These are phyloP conservation scores for Xeromyces bisporus DNA, from an alignment of 495 filamentous ascomycete species.

Conservation along the genomic window DNA sequence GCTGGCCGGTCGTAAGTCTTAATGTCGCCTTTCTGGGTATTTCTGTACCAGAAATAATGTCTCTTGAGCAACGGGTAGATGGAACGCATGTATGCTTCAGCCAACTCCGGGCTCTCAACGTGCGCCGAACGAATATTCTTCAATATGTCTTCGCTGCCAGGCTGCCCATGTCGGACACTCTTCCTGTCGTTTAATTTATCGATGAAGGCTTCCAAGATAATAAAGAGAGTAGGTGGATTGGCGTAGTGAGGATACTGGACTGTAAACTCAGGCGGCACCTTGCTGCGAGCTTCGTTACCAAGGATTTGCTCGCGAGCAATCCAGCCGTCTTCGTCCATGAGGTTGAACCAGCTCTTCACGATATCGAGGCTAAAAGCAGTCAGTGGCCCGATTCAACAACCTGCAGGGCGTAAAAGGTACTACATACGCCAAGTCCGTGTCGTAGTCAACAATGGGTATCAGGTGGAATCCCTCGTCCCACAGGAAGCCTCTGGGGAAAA, in stretches of 20 bases:
- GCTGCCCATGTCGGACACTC: conserved; percentile 9
- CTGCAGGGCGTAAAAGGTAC: conserved; percentile 2
- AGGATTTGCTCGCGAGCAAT: conserved; percentile 95
- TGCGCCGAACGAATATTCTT: conserved; percentile 37
- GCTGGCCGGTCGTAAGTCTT: conserved; percentile 79
- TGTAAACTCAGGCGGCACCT: conserved; percentile 91
- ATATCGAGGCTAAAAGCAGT: conserved; percentile 48
- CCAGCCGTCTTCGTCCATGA: conserved; percentile 97
- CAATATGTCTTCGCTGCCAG: conserved; percentile 10
- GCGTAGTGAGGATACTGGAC: conserved; percentile 95
- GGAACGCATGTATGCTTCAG: conserved; percentile 54
- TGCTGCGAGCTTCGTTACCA: conserved; percentile 83
- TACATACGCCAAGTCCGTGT: conserved; percentile 63
- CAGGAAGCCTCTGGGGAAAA: conserved; percentile 90
- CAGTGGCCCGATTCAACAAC: background rate
- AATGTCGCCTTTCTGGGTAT: conserved; percentile 79
- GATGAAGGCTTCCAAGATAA: conserved; percentile 68
- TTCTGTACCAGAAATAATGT: conserved; percentile 88
- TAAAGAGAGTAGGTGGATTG: conserved; percentile 93
- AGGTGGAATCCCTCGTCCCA: conserved; percentile 99
- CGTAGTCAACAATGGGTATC: conserved; percentile 82
- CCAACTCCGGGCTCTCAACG: conserved; percentile 47
- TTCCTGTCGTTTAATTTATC: conserved; percentile 44
- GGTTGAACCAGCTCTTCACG: conserved; percentile 84
- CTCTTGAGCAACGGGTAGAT: conserved; percentile 86